phyloP scores from a whole-genome alignment of 352 stramenopile genomes.

The Pythium apleroticum region DNA sequence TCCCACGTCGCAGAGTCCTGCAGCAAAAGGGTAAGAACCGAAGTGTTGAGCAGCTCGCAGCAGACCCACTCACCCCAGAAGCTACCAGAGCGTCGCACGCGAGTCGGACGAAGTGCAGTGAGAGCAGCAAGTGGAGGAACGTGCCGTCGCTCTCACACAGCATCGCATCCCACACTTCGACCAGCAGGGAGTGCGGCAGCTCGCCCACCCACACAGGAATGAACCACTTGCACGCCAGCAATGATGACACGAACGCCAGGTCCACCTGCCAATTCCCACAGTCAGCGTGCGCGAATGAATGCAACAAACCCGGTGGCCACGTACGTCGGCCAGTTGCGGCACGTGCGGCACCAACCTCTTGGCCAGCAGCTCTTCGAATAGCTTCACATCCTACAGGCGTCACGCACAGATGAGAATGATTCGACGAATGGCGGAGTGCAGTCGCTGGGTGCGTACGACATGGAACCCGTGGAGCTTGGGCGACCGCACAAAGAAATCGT shows the following conservation, averaged over 20 bases:
- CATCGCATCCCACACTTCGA: constrained; percentile 65
- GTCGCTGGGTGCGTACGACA: constrained; percentile 36
- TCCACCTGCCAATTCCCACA: constrained; percentile 35
- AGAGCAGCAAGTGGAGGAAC: constrained; percentile 63
- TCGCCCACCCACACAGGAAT: constrained; percentile 71
- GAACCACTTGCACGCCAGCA: constrained; percentile 80
- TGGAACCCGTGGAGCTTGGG: constrained; percentile 78
- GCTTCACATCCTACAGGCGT: constrained; percentile 46
- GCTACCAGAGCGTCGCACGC: constrained; percentile 34
- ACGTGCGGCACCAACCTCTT: constrained; percentile 53
- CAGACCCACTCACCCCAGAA: constrained; percentile 16
- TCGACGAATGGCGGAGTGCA: too few relatives aligned
- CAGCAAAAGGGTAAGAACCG: not conserved
- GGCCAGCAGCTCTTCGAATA: constrained; percentile 53
- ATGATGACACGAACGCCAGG: constrained; percentile 51
- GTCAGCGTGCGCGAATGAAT: not conserved
- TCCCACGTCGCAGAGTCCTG: constrained; percentile 62
- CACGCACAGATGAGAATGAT: not conserved
- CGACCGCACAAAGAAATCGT: constrained; percentile 67
- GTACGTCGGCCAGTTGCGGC: constrained; percentile 48
- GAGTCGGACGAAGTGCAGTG: constrained; percentile 53
- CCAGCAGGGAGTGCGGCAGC: constrained; percentile 43
- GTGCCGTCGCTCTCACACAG: constrained; percentile 45
- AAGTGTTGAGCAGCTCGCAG: not conserved
- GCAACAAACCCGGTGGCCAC: not conserved